Percentiles rank a stretch among this genome's conserved stretches.
phyloP scores from a whole-genome alignment of 768 basidiomycete genomes.

The Boletus subcaerulescens region DNA sequence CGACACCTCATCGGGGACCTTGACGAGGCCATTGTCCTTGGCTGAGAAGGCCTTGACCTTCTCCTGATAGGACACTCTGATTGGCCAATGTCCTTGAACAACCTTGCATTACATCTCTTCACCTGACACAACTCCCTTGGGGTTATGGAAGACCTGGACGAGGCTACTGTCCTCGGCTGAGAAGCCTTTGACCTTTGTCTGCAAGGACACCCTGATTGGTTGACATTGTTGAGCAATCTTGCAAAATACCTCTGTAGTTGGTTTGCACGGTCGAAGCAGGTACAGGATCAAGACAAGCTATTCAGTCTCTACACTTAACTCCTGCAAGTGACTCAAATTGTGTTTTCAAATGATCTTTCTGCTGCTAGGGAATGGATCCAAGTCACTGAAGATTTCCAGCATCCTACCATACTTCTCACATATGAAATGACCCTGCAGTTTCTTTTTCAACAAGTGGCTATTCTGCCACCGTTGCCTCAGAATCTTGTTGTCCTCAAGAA shows the following conservation, averaged over 20 bases:
- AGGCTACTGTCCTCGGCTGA: neutral
- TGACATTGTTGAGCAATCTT: neutral
- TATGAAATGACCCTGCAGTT: slow-evolving; percentile 1
- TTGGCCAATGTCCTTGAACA: neutral
- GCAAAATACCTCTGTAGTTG: no score
- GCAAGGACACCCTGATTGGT: neutral
- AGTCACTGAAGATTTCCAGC: neutral
- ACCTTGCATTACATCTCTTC: neutral
- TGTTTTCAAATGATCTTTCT: neutral
- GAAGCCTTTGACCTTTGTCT: neutral
- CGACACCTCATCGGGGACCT: no score
- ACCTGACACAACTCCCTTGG: neutral
- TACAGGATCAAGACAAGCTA: neutral
- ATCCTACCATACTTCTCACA: slow-evolving; percentile 9
- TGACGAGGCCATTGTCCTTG: no score
- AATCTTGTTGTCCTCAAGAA: neutral
- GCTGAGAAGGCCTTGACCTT: no score
- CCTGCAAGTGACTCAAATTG: neutral
- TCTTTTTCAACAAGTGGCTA: neutral
- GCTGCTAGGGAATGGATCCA: neutral
- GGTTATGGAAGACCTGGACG: no score
- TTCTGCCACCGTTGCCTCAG: neutral
- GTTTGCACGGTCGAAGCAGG: neutral
- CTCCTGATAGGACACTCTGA: neutral
- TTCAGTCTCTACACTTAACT: neutral